These are phyloP conservation scores for Flaveria sonorensis DNA, from an alignment of 129 eudicot species.

Conservation along the genomic window DNA sequence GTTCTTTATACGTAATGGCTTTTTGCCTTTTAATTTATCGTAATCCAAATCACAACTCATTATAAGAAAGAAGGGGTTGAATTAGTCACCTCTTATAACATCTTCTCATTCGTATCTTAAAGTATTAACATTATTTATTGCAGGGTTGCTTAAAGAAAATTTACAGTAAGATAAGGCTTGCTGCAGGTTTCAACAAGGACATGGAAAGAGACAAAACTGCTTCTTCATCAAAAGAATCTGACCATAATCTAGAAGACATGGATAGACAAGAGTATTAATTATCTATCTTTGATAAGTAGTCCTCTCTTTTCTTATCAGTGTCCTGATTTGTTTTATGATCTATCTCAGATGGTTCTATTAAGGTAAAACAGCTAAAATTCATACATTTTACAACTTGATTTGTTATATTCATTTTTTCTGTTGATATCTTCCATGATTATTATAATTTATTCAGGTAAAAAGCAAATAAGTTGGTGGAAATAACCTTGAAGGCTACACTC, in stretches of 20 bases:
- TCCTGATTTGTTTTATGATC: not conserved
- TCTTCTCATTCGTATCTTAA: too few relatives aligned
- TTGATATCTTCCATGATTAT: too few relatives aligned
- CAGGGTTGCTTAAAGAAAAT: slow-evolving; percentile 89
- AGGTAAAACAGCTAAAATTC: too few relatives aligned
- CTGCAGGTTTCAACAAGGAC: not conserved
- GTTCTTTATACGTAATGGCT: not conserved
- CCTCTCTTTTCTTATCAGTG: not conserved
- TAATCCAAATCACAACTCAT: not conserved
- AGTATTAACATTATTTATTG: not conserved
- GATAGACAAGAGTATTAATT: not conserved
- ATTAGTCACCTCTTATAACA: not conserved
- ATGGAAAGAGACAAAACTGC: slow-evolving; percentile 41
- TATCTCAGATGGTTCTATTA: too few relatives aligned
- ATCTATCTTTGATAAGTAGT: not conserved
- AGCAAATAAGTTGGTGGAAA: too few relatives aligned
- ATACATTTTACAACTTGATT: too few relatives aligned
- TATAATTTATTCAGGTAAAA: too few relatives aligned
- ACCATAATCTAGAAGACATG: slow-evolving; percentile 46
- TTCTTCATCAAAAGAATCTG: slow-evolving; percentile 60
- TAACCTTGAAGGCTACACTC: too few relatives aligned
- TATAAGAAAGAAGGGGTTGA: not conserved
- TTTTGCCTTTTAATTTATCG: too few relatives aligned
- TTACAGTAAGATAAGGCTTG: too few relatives aligned
- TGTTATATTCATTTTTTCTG: too few relatives aligned